Evolutionary conservation across 257 asterid genomes (phyloP), one percentile per base, ranked within the genome.

Genomic region (Solanum pimpinellifolium): DNA sequence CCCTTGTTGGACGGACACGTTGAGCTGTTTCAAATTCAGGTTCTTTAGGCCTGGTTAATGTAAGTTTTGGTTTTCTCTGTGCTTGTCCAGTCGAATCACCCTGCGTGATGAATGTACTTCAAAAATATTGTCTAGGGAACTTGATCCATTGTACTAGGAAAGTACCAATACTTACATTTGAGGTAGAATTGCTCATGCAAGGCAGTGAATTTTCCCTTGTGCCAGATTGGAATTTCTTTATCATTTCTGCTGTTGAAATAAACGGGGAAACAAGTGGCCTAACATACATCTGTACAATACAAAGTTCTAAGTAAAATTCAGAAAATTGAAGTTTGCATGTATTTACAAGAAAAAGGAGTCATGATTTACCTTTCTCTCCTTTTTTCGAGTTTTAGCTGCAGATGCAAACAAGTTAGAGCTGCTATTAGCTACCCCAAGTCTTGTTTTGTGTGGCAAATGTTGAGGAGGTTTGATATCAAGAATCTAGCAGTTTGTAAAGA

Each of bases 1-100:
- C 73, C 87, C 89, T 95, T 35, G 91, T 90, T 46, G 96, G 88
- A 74, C 99, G 98, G 29, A 86, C 93, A 23, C 99, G 94, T 66
- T 97, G 99, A 83, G 98, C 90, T 82, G 99, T 97, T 90, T 91
- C 98, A 78, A 95, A 93, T 86, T 95, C 98, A 15, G 99, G 99
- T 80, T 96, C 94, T 90, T 94, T 97, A 2, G 99, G 99, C 93
- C 96, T 93, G 66, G 99, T 95, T 85, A 97, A 91, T 62, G 93
- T 93, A 76, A 97, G 97, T 91, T 95, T 95, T 77, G 95, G 85
- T 93, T 90, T 97, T 81, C 86, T 80, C 87, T 76, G 90, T 66
- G 83, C 59, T 87, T 81, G 16, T 87, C 87, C 89, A 59, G 90
- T 87, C 52, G 85, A 47, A 85, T 12, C 87, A 70, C 62, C 91